Evolutionary conservation across 2,329 filamentous ascomycete genomes (phyloP).

Genomic region (Bipolaris sorokiniana): DNA sequence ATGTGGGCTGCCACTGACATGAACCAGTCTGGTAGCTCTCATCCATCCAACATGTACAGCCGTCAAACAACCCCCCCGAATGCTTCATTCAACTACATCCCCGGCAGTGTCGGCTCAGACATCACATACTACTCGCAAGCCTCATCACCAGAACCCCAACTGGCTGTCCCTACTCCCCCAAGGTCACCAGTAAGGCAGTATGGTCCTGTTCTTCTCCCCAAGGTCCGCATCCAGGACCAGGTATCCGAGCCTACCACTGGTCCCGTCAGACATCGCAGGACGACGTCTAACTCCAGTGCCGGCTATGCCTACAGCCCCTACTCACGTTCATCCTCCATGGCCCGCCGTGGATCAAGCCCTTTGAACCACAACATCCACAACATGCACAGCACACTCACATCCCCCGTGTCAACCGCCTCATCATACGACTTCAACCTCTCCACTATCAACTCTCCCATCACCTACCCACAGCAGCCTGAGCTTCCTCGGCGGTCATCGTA

Average conservation of each 20-base stretch:
- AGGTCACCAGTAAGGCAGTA: constrained; percentile 77
- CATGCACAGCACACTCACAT: constrained; percentile 50
- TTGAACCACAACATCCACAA: constrained; percentile 45
- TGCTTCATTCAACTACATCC: constrained; percentile 46
- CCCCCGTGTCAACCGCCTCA: constrained; percentile 50
- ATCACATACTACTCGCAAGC: constrained; percentile 68
- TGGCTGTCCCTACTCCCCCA: constrained; percentile 71
- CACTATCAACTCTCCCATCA: constrained; percentile 69
- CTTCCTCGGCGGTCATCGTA: constrained; percentile 45
- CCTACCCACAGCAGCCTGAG: constrained; percentile 49
- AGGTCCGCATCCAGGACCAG: constrained; percentile 85
- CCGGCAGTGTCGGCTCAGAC: constrained; percentile 57
- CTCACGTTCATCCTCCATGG: constrained; percentile 51
- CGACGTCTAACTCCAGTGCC: constrained; percentile 58
- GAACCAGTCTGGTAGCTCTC: constrained; percentile 46
- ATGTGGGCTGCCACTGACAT: constrained; percentile 19
- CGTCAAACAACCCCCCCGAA: constrained; percentile 55
- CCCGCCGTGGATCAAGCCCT: constrained; percentile 55
- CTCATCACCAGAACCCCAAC: constrained; percentile 71
- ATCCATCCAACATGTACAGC: constrained; percentile 49
- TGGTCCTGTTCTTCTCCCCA: constrained; percentile 80
- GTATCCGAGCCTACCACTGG: constrained; percentile 66
- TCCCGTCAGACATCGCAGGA: constrained; percentile 63
- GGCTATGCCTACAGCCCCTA: constrained; percentile 59
- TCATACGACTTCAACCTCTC: constrained; percentile 51